Evolutionary conservation across 805 yeast species (phyloP), one percentile per base, ranked within the genome.

Genomic region (Candida tallmaniae): DNA sequence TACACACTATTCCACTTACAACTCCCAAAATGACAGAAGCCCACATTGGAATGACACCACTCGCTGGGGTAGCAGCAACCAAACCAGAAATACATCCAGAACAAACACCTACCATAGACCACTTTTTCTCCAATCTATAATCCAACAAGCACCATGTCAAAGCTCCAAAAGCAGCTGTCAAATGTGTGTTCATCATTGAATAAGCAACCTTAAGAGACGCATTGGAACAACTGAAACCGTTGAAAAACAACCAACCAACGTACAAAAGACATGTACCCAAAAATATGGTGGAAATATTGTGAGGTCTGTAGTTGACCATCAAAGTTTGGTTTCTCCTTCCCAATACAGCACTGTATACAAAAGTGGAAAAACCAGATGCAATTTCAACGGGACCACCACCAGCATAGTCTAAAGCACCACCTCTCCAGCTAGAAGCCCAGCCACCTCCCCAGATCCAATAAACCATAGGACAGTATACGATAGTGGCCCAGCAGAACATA

Each of bases 361-460:
- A 80, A 1, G 96, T 97, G 23, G 87, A 83, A 16, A 88, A 83
- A 41, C 97, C 97, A 16, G 94, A 80, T 20, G 85, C 72, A 37
- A 93, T 86, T 58, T 90, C 97, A 18, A 90, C 96, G 1, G 97
- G 95, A 0, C 97, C 97, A 37, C 97, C 97, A 20, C 98, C 98
- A 16, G 98, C 98, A 58, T 85, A 90, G 57, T 90, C 98, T 33
- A 90, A 68, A 2, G 81, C 97, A 5, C 95, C 96, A 79, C 95
- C 90, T 47, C 78, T 70, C 58, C 58, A 66, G 11, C 42, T 31
- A 46, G 72, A 73, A 23, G 96, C 96, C 97, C 97, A 90, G 25
- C 98, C 97, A 29, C 80, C 80, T 37, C 87, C 83, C 97, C 97
- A 90, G 36, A 85, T 78, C 97, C 97, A 89, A 61, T 79, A 86